phyloP scores from a whole-genome alignment of 202 grass and related monocot species.

The Zizania palustris region DNA sequence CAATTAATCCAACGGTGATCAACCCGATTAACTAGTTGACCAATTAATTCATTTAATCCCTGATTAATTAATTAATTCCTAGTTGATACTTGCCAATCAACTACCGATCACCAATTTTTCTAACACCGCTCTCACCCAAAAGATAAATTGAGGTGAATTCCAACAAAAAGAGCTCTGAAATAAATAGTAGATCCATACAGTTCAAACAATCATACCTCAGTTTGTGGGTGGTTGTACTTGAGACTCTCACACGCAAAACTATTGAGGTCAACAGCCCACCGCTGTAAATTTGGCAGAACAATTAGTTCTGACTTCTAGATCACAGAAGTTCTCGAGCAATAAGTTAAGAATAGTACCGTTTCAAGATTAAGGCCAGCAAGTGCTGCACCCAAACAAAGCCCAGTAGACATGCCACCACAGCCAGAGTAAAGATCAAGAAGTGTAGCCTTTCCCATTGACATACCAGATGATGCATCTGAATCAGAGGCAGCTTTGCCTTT shows the following conservation, averaged over 20 bases:
- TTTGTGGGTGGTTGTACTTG: constrained; percentile 70
- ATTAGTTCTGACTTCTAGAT: not conserved
- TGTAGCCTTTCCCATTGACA: constrained; percentile 33
- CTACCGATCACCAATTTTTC: no score
- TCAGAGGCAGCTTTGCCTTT: not conserved
- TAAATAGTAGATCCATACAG: not conserved
- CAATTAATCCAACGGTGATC: no score
- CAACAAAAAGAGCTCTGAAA: not conserved
- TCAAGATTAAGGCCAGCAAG: constrained; percentile 60
- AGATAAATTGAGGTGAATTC: no score
- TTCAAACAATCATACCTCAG: constrained; percentile 49
- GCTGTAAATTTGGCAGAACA: constrained; percentile 31
- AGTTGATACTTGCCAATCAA: no score
- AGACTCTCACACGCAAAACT: constrained; percentile 65
- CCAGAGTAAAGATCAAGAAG: constrained; percentile 92
- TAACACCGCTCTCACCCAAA: no score
- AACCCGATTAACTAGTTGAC: no score
- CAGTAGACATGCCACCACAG: constrained; percentile 85
- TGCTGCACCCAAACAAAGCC: constrained; percentile 67
- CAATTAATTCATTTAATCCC: no score
- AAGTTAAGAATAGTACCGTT: constrained; percentile 50
- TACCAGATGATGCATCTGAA: constrained; percentile 28
- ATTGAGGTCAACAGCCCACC: constrained; percentile 77
- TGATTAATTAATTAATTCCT: no score
- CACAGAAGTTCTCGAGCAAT: not conserved